Conservation (phyloP, 2,329 filamentous ascomycete genomes). For the Ophiostoma pallidulum region DNA sequence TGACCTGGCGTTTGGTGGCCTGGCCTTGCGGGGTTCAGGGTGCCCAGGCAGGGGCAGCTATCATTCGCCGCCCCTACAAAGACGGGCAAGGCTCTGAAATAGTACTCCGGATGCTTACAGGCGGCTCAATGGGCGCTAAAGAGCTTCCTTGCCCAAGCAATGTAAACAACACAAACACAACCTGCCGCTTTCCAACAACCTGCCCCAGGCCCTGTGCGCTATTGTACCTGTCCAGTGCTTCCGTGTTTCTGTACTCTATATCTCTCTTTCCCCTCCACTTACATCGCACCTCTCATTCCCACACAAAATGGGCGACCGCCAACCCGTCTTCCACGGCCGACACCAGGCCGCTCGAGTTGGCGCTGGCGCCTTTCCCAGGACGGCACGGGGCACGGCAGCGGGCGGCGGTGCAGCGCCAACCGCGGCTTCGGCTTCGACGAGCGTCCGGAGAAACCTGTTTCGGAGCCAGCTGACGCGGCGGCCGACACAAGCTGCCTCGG, state of each 20-base stretch:
- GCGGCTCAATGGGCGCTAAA: not conserved
- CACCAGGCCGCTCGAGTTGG: conserved; percentile 6
- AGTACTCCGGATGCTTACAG: too few relatives aligned
- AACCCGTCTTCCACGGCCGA: conserved; percentile 5
- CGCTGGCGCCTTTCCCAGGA: conserved; percentile 6
- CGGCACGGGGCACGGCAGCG: not conserved
- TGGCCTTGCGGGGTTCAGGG: not conserved
- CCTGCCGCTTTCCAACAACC: too few relatives aligned
- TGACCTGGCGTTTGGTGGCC: conserved; percentile 12
- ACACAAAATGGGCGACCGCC: conserved; percentile 15
- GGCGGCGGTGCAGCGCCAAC: not conserved
- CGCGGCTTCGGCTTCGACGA: conserved; percentile 14
- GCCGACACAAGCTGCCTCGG: conserved; percentile 35
- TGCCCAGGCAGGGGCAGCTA: too few relatives aligned
- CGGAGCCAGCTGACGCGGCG: conserved; percentile 49
- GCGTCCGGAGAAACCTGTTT: conserved; percentile 48
- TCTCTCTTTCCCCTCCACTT: not conserved
- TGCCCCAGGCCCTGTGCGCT: too few relatives aligned
- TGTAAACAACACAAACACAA: too few relatives aligned
- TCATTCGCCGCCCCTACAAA: too few relatives aligned
- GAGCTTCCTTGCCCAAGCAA: too few relatives aligned
- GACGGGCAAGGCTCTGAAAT: not conserved
- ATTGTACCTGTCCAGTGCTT: too few relatives aligned
- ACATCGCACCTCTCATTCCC: too few relatives aligned
- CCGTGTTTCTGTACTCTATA: too few relatives aligned